Conservation (phyloP, 139 green algal genomes). For the Auxenochlorella pyrenoidosa region DNA sequence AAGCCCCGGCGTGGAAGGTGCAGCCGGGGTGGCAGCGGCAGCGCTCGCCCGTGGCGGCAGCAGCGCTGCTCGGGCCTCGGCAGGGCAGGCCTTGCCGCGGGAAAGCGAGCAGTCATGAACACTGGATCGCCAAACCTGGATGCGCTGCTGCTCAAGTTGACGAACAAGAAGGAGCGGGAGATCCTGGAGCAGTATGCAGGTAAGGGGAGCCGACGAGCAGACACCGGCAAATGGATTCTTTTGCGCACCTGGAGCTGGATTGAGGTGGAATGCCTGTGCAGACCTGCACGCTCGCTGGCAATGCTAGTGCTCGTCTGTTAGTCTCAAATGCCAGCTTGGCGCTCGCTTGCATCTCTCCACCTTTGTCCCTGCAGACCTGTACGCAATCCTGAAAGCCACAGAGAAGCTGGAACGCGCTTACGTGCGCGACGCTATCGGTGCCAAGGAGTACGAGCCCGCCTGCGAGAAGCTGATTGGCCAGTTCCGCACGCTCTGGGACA, state of each 20-base stretch:
- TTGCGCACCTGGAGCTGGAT: no score
- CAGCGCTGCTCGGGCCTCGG: not conserved
- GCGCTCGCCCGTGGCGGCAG: not conserved
- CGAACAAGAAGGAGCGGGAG: conserved; percentile 81
- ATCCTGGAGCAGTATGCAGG: conserved; percentile 83
- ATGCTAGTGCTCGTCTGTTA: no score
- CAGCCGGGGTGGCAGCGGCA: not conserved
- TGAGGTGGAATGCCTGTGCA: not conserved
- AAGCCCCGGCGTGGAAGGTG: no score
- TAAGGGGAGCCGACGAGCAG: not conserved
- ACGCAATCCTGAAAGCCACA: conserved; percentile 92
- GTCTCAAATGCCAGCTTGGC: no score
- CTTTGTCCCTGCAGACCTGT: conserved; percentile 79
- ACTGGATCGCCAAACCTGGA: not conserved
- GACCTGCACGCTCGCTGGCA: no score
- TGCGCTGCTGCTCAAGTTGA: not conserved
- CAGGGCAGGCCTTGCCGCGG: not conserved
- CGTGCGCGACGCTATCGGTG: conserved; percentile 78
- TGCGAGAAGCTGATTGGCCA: conserved; percentile 92
- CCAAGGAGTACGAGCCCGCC: conserved; percentile 85
- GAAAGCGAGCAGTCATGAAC: not conserved
- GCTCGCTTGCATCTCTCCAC: not conserved
- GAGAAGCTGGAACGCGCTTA: conserved; percentile 94
- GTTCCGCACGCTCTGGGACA: conserved; percentile 89
- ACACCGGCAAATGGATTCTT: no score